A percentile compares a stretch with the other conserved stretches of the same genome.
These are phyloP conservation scores for Xylaria nigripes DNA, from an alignment of 495 filamentous ascomycete genomes.

Conservation along the genomic window DNA sequence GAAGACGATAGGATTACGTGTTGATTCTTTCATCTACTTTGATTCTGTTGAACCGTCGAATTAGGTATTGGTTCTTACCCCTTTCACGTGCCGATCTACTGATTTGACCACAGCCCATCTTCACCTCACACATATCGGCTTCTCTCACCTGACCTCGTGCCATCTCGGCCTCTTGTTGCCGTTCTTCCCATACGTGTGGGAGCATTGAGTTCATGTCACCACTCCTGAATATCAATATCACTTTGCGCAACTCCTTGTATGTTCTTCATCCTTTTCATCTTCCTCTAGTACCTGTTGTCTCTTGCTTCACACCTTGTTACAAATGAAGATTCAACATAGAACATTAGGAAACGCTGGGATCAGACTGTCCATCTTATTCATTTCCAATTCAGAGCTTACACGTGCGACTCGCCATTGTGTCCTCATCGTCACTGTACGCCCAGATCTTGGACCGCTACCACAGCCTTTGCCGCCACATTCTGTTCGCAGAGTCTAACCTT, in stretches of 20 bases:
- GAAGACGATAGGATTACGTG: neutral
- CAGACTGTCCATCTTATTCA: neutral
- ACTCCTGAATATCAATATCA: constrained; percentile 1
- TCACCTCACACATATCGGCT: neutral
- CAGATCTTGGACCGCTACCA: neutral
- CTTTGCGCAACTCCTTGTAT: neutral
- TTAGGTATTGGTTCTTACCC: neutral
- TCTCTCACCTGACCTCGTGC: neutral
- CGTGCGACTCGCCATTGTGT: neutral
- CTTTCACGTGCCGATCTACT: neutral
- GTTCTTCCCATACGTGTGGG: neutral
- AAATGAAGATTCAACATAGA: neutral
- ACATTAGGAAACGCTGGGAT: neutral
- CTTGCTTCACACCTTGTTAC: constrained; percentile 2
- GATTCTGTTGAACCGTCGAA: neutral
- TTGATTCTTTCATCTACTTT: neutral
- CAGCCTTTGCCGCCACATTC: neutral
- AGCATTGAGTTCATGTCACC: neutral
- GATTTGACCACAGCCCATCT: neutral
- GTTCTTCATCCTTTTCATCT: neutral
- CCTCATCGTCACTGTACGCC: constrained; percentile 1
- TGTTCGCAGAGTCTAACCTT: neutral
- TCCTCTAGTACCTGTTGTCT: neutral
- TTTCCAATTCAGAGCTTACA: neutral
- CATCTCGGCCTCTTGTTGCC: neutral